Base-by-base conservation (phyloP, 2,329 filamentous ascomycete genomes). In the Fonsecaea erecta region DNA sequence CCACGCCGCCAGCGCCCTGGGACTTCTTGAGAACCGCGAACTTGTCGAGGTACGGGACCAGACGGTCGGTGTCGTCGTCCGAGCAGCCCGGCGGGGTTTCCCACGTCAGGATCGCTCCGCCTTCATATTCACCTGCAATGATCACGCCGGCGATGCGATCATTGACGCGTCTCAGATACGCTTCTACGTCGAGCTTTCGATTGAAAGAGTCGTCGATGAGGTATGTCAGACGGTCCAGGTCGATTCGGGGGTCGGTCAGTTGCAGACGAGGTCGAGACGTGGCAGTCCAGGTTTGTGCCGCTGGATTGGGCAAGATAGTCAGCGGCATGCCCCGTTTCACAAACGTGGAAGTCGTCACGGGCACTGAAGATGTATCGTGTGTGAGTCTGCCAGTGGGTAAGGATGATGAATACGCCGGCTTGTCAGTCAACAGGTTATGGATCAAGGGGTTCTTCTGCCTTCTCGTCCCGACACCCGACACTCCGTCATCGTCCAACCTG, bases 31-130 rank as follows among this genome's bases (percentile, higher is more conserved):
- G 83, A 0, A 99, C 95, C 0, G 95, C 95, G 75, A 99, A 98
- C 76, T 99, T 99, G 78, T 99, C 95, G 32, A 99, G 84, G 75
- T 99, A 99, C 0, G 95, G 95, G 0, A 99, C 91, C 70, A 92
- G 85, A 9, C 90, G 85, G 55, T 83, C 83, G 18, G 81, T 78
- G 63, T 85, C 64, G 77, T 84, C 74, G 73, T 82, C 76, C 57
- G 87, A 84, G 52, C 80, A 78, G 0, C 82, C 86, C 0, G 81
- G 84, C 0, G 93, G 92, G 34, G 84, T 84, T 79, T 99, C 95
- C 95, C 95, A 99, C 0, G 95, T 99, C 21, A 98, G 81, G 52
- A 99, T 90, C 1, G 95, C 95, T 1, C 92, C 93, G 59, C 95
- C 95, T 81, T 99, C 95, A 77, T 99, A 99, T 74, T 97, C 91